Conservation (phyloP, 2,329 filamentous ascomycete genomes). For the Claviceps sp. region DNA sequence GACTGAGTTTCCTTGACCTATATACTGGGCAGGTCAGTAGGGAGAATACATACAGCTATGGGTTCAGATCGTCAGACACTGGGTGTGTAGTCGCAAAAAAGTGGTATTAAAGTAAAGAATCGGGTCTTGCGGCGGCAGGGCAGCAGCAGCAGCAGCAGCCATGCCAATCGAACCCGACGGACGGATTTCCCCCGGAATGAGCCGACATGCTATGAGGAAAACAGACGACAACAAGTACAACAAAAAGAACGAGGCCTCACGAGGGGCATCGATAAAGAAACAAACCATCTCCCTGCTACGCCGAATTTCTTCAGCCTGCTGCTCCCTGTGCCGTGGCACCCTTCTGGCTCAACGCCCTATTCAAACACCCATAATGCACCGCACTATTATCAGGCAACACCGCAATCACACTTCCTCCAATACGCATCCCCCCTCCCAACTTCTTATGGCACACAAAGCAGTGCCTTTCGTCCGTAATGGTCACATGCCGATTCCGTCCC, state of each 20-base stretch:
- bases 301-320: constrained; percentile 22
- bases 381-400: constrained; percentile 75
- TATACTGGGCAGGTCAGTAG: neutral
- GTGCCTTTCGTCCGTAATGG: constrained; percentile 75
- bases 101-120: constrained; percentile 16
- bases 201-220: neutral
- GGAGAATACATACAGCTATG: neutral
- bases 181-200: neutral
- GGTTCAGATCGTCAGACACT: neutral
- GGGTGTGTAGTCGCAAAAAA: neutral
- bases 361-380: constrained; percentile 70
- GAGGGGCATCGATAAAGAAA: neutral
- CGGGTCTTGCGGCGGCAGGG: neutral
- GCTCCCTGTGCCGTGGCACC: constrained; percentile 19
- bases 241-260: neutral
- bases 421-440: constrained; percentile 68
- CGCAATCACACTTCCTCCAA: constrained; percentile 82
- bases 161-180: neutral
- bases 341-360: constrained; percentile 27
- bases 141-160: neutral
- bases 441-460: constrained; percentile 91
- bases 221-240: neutral
- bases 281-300: constrained; percentile 8
- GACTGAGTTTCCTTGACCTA: constrained; percentile 2
- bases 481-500: constrained; percentile 51